Base-by-base conservation (phyloP, 2,329 filamentous ascomycete genomes). In the Penicillium griseofulvum region DNA sequence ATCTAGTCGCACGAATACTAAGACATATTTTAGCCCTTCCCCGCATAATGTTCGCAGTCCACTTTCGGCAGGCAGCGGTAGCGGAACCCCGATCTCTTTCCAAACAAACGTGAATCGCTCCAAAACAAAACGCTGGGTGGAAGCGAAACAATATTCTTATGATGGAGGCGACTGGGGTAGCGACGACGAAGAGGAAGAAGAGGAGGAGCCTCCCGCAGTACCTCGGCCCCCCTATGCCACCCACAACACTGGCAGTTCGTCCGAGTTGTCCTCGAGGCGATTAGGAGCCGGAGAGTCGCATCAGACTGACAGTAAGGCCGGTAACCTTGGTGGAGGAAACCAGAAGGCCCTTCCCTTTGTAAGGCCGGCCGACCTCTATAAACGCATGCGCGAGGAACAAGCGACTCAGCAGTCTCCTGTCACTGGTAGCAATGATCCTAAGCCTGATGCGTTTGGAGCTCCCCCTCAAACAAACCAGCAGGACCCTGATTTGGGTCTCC, bases 121-220 rank as follows among this genome's bases (percentile, higher is more conserved):
- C 53, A 96, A 96, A 77, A 97, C 92, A 52, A 89, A 87, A 75
- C 96, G 96, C 83, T 97, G 93, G 93, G 88, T 93, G 36, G 88
- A 96, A 67, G 93, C 93, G 34, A 93, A 92, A 73, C 81, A 85
- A 55, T 87, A 89, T 65, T 89, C 85, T 69, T 97, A 97, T 69
- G 92, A 93, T 67, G 93, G 92, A 60, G 91, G 95, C 66, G 93
- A 96, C 68, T 97, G 93, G 92, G 93, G 91, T 34, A 88, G 84
- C 33, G 76, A 76, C 41, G 81, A 81, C 53, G 85, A 87, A 34
- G 83, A 87, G 9, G 82, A 84, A 55, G 82, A 85, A n/a, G 83
- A 86, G 31, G 79, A 81, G 4, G 76, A 85, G 55, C 80, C 81
- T 60, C 65, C 65, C 11, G 55, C 65, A 7, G 58, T 66, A 22